Evolutionary conservation across 495 filamentous ascomycete genomes (phyloP).

Genomic region (Neurospora sp.): DNA sequence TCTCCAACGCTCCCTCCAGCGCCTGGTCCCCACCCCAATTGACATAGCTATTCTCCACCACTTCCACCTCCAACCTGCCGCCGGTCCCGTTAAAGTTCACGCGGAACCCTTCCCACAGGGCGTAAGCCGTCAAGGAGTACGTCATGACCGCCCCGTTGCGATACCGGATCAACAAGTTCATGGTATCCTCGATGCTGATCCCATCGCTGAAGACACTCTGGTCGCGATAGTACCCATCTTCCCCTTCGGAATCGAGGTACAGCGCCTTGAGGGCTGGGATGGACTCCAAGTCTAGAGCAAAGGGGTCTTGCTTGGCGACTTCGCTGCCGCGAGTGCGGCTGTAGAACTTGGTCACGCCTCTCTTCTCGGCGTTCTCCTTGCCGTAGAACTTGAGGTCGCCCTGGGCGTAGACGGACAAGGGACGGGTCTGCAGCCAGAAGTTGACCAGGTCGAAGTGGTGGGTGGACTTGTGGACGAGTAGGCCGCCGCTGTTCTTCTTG

Average conservation of each 20-base stretch:
- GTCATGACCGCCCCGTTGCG: slow-evolving; percentile 40
- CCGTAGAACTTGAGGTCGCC: slow-evolving; percentile 40
- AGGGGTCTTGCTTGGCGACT: slow-evolving; percentile 29
- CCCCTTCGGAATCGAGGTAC: slow-evolving; percentile 49
- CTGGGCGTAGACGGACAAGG: slow-evolving; percentile 34
- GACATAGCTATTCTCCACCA: slow-evolving; percentile 41
- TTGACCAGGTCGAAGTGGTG: slow-evolving; percentile 44
- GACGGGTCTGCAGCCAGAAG: slow-evolving; percentile 38
- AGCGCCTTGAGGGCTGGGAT: slow-evolving; percentile 41
- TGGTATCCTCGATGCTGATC: slow-evolving; percentile 51
- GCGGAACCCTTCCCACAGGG: slow-evolving; percentile 39
- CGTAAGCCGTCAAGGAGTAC: slow-evolving; percentile 38
- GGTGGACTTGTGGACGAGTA: slow-evolving; percentile 41
- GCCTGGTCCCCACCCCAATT: slow-evolving; percentile 36
- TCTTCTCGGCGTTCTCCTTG: slow-evolving; percentile 33
- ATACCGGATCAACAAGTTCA: slow-evolving; percentile 49
- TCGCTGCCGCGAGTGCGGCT: slow-evolving; percentile 26
- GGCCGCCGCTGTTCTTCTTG: slow-evolving; percentile 44
- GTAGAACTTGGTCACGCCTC: slow-evolving; percentile 31
- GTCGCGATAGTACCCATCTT: slow-evolving; percentile 48
- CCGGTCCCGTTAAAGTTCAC: slow-evolving; percentile 38
- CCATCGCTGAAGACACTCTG: slow-evolving; percentile 51
- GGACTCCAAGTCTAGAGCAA: slow-evolving; percentile 41
- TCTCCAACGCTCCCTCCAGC: slow-evolving; percentile 33
- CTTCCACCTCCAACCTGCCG: slow-evolving; percentile 36